A percentile compares a stretch with the other conserved stretches of the same genome.
These are phyloP conservation scores for Coniochaeta hoffmannii DNA, from an alignment of 2,329 filamentous ascomycete species.

Conservation along the genomic window DNA sequence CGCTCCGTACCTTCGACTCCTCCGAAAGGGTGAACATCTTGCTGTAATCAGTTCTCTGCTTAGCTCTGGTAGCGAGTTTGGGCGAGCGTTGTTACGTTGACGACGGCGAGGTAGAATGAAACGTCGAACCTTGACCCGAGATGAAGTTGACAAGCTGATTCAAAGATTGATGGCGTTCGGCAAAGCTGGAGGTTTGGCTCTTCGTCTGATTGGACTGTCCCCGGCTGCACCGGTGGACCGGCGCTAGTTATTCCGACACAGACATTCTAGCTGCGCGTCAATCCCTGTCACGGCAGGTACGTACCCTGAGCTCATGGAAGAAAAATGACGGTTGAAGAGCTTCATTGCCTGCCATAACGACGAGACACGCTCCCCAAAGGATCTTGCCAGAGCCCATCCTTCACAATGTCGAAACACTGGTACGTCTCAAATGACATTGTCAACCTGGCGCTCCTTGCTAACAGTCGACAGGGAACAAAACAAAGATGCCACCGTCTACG, in stretches of 20 bases:
- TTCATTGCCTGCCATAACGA: background rate
- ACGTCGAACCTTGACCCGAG: background rate
- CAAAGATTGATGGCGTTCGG: background rate
- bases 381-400: background rate
- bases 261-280: background rate
- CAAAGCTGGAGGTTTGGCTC: background rate
- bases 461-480: conserved; percentile 73
- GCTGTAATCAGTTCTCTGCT: conserved; percentile 6
- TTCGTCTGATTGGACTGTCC: background rate
- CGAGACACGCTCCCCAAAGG: too few relatives aligned
- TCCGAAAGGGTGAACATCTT: conserved; percentile 72
- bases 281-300: background rate
- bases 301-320: background rate
- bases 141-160: background rate
- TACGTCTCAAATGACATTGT: conserved; percentile 4
- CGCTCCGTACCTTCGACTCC: conserved; percentile 74
- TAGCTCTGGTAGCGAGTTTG: background rate
- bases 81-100: background rate
- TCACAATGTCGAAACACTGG: conserved; percentile 23
- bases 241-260: background rate
- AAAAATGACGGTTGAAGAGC: background rate
- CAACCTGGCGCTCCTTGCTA: background rate
- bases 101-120: background rate
- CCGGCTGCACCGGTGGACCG: background rate
- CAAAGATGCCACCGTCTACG: conserved; percentile 96